Conservation (phyloP, 1,139 yeast genomes). For the Hyphopichia pseudoburtonii region DNA sequence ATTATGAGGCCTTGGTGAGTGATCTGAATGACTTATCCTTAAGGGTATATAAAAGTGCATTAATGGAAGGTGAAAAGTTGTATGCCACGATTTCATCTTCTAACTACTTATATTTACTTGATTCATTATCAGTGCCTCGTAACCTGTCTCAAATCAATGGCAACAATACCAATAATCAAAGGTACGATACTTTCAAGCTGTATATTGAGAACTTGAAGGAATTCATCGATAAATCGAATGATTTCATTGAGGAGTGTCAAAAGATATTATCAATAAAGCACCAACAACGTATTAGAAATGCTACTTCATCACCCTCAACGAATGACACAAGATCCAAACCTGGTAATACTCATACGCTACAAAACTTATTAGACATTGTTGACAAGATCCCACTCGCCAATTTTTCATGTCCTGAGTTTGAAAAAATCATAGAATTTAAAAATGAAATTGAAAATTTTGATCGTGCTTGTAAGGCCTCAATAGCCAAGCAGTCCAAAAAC, state of each 20-base stretch:
- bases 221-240: slow-evolving; percentile 46
- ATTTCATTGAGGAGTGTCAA: slow-evolving; percentile 60
- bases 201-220: slow-evolving; percentile 36
- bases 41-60: slow-evolving; percentile 42
- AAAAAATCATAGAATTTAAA: slow-evolving; percentile 55
- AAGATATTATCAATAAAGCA: slow-evolving; percentile 49
- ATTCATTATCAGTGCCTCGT: neutral
- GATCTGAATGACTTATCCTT: slow-evolving; percentile 48
- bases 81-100: slow-evolving; percentile 32
- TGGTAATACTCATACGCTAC: slow-evolving; percentile 16
- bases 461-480: slow-evolving; percentile 42
- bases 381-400: slow-evolving; percentile 49
- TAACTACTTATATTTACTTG: slow-evolving; percentile 9
- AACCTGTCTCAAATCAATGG: slow-evolving; percentile 6
- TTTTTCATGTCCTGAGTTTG: slow-evolving; percentile 58
- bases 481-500: slow-evolving; percentile 23
- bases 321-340: neutral
- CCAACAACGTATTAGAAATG: slow-evolving; percentile 47
- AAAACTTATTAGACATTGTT: slow-evolving; percentile 33
- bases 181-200: slow-evolving; percentile 18
- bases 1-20: slow-evolving; percentile 41
- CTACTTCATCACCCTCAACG: slow-evolving; percentile 8
- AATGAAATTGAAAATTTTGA: slow-evolving; percentile 57
- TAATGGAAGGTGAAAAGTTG: slow-evolving; percentile 58
- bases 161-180: slow-evolving; percentile 14